These are phyloP conservation scores for Eucalyptus sp. DNA, from an alignment of 345 rosid species.

Conservation along the genomic window DNA sequence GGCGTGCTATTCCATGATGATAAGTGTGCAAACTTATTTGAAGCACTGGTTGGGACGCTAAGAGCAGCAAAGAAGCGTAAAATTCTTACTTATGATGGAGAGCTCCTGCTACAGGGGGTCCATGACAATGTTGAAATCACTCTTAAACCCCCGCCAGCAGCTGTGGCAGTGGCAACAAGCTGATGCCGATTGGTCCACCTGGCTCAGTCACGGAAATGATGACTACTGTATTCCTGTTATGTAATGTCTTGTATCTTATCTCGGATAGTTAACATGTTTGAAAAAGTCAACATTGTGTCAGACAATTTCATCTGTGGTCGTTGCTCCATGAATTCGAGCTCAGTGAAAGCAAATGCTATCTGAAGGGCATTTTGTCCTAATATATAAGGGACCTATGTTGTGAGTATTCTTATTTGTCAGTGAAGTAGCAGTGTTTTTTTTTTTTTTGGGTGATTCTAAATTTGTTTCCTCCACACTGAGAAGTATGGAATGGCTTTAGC, in stretches of 20 bases:
- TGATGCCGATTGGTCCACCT: neutral
- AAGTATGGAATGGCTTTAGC: neutral
- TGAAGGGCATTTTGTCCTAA: neutral
- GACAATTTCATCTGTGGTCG: neutral
- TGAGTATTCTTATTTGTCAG: neutral
- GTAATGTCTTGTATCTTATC: neutral
- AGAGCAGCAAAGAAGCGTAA: slow-evolving; percentile 96
- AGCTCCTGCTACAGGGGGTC: slow-evolving; percentile 86
- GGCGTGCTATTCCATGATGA: slow-evolving; percentile 84
- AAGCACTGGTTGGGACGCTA: slow-evolving; percentile 85
- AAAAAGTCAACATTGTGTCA: neutral
- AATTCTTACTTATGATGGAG: slow-evolving; percentile 56
- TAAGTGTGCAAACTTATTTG: slow-evolving; percentile 87
- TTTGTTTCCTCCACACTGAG: neutral
- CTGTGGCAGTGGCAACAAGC: slow-evolving; percentile 2
- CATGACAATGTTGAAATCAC: slow-evolving; percentile 81
- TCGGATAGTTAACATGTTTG: neutral
- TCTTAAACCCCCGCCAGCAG: slow-evolving; percentile 39
- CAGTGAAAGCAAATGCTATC: neutral
- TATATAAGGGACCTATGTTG: neutral
- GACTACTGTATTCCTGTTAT: neutral
- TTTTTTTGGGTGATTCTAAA: neutral
- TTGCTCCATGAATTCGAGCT: neutral
- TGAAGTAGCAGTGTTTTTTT: neutral
- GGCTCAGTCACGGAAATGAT: neutral